A percentile compares a stretch with the other conserved stretches of the same genome.
These are phyloP conservation scores for Ophiocordyceps camponoti-saundersi DNA, from an alignment of 2,329 filamentous ascomycete genomes.

Conservation along the genomic window DNA sequence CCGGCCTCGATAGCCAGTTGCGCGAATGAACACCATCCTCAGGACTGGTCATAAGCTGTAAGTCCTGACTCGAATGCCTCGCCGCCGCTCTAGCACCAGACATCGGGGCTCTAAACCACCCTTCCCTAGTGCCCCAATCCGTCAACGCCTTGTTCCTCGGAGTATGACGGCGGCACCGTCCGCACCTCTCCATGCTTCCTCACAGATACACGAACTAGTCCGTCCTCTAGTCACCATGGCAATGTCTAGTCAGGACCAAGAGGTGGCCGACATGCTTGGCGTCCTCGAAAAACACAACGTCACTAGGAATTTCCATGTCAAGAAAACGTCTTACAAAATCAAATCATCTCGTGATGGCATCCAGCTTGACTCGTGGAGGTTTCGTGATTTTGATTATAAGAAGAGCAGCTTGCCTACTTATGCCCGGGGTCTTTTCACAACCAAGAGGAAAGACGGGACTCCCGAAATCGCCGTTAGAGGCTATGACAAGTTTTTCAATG, in stretches of 20 bases:
- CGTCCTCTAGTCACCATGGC: not conserved
- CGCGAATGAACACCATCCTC: not conserved
- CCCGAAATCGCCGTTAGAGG: constrained; percentile 73
- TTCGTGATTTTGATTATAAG: constrained; percentile 96
- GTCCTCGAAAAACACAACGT: constrained; percentile 36
- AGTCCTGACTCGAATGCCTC: not conserved
- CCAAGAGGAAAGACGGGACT: constrained; percentile 42
- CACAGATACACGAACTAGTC: constrained; percentile 16
- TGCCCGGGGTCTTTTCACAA: constrained; percentile 88
- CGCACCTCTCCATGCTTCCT: constrained; percentile 40
- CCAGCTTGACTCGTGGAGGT: constrained; percentile 76
- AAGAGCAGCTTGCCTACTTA: constrained; percentile 72
- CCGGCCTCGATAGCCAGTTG: not conserved
- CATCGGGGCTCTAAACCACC: not conserved
- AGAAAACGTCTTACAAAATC: constrained; percentile 63
- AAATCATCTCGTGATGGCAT: constrained; percentile 43
- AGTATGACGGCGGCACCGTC: constrained; percentile 12
- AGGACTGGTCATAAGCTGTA: not conserved
- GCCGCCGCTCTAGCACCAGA: not conserved
- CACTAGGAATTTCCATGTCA: constrained; percentile 50
- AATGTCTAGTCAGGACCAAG: not conserved
- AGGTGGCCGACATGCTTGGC: constrained; percentile 31
- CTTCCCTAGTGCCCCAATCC: not conserved
- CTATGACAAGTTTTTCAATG: constrained; percentile 99
- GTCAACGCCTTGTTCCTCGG: not conserved